Conservation (phyloP, 2,329 filamentous ascomycete genomes). For the Gaeumannomyces tritici region DNA sequence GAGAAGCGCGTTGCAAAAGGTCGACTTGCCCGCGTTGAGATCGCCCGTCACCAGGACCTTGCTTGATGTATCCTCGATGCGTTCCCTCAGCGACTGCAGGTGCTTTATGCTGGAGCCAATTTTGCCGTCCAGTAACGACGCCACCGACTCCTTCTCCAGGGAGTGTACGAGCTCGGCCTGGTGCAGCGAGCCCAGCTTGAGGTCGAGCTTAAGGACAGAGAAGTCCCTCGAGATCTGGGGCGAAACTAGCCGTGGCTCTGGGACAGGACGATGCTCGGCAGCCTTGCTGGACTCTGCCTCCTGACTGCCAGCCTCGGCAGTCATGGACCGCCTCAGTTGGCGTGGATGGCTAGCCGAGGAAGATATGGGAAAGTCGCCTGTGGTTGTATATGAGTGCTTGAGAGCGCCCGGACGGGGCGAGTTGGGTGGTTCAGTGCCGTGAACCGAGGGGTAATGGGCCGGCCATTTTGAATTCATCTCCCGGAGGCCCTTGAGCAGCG, state of each 20-base stretch:
- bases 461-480: constrained; percentile 87
- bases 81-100: constrained; percentile 73
- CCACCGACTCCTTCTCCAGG: constrained; percentile 83
- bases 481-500: constrained; percentile 73
- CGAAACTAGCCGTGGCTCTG: constrained; percentile 65
- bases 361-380: constrained; percentile 7
- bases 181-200: constrained; percentile 79
- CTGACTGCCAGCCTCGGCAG: constrained; percentile 44
- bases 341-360: constrained; percentile 34
- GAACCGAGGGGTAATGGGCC: constrained; percentile 84
- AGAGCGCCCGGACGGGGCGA: constrained; percentile 19
- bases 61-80: constrained; percentile 94
- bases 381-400: constrained; percentile 8
- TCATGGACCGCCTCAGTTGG: constrained; percentile 59
- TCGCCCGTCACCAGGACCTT: constrained; percentile 96
- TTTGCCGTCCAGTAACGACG: constrained; percentile 83
- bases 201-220: constrained; percentile 85
- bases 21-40: constrained; percentile 94
- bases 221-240: constrained; percentile 94
- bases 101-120: constrained; percentile 92
- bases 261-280: constrained; percentile 48
- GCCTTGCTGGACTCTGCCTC: constrained; percentile 63
- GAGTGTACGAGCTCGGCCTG: constrained; percentile 92
- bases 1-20: constrained; percentile 95
- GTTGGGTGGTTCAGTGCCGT: constrained; percentile 42